Conservation (phyloP, 306 rosid species). For the Vigna nakashimae region DNA sequence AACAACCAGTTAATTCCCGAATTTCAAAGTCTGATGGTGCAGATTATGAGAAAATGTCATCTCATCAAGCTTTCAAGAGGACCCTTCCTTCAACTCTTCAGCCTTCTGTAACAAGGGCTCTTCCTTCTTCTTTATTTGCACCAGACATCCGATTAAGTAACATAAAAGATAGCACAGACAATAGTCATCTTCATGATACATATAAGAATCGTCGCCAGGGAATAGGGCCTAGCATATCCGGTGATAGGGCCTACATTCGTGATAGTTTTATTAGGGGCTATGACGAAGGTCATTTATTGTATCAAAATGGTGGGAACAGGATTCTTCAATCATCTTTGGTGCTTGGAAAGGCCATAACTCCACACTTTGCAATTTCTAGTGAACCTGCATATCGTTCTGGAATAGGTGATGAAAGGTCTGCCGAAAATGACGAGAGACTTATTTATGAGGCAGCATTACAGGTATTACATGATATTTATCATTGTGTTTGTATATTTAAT, state of each 20-base stretch:
- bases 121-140: conserved; percentile 56
- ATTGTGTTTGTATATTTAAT: neutral
- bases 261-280: conserved; percentile 55
- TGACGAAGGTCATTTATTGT: conserved; percentile 58
- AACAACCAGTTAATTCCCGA: conserved; percentile 51
- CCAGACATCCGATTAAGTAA: conserved; percentile 48
- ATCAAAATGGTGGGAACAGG: conserved; percentile 68
- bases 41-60: conserved; percentile 63
- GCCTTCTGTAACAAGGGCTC: conserved; percentile 55
- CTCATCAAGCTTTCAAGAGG: conserved; percentile 75
- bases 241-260: conserved; percentile 55
- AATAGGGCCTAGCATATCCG: conserved; percentile 59
- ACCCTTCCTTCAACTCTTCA: conserved; percentile 63
- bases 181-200: conserved; percentile 57
- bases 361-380: conserved; percentile 63
- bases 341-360: conserved; percentile 58
- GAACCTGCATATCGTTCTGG: conserved; percentile 68
- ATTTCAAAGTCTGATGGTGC: conserved; percentile 52
- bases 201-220: conserved; percentile 49
- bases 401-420: conserved; percentile 67
- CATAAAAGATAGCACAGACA: conserved; percentile 52
- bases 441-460: conserved; percentile 89
- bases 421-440: conserved; percentile 80
- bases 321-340: conserved; percentile 64
- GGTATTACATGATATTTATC: conserved; percentile 55